phyloP scores from a whole-genome alignment of 805 yeast species.

The Starmerella floricola region DNA sequence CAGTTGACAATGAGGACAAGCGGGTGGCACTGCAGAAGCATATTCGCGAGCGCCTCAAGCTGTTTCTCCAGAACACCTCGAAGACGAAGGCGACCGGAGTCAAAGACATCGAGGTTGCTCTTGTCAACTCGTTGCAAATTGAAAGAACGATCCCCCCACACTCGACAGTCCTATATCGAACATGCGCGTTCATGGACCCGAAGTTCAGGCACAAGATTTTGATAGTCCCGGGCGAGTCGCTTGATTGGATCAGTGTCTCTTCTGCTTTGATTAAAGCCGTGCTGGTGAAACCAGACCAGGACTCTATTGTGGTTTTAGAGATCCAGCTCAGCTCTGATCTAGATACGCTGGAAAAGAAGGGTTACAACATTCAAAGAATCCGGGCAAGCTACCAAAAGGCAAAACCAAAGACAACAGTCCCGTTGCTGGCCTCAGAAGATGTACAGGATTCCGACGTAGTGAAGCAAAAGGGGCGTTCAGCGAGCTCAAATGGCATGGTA shows the following conservation, averaged over 20 bases:
- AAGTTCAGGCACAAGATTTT: constrained; percentile 13
- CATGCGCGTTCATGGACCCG: constrained; percentile 21
- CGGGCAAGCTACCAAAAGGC: constrained; percentile 8
- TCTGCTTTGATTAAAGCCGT: constrained; percentile 25
- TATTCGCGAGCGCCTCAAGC: constrained; percentile 27
- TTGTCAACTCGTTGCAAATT: constrained; percentile 24
- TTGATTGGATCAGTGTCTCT: constrained; percentile 32
- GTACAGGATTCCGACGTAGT: no score
- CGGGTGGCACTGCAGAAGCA: constrained; percentile 17
- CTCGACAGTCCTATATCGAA: constrained; percentile 16
- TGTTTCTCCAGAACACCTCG: constrained; percentile 27
- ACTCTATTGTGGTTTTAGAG: constrained; percentile 30
- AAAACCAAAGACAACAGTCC: not conserved
- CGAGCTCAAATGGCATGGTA: no score
- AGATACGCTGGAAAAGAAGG: constrained; percentile 27
- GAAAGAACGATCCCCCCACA: constrained; percentile 22
- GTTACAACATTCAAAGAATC: constrained; percentile 31
- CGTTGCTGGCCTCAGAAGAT: no score
- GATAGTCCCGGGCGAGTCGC: constrained; percentile 17
- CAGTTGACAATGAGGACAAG: constrained; percentile 12
- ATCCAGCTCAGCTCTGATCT: constrained; percentile 27
- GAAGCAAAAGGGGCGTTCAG: no score
- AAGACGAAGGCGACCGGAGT: constrained; percentile 11
- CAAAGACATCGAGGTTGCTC: constrained; percentile 17
- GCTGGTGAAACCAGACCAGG: constrained; percentile 29